phyloP scores from a whole-genome alignment of 768 basidiomycete species.

The Lyophyllum atratum region DNA sequence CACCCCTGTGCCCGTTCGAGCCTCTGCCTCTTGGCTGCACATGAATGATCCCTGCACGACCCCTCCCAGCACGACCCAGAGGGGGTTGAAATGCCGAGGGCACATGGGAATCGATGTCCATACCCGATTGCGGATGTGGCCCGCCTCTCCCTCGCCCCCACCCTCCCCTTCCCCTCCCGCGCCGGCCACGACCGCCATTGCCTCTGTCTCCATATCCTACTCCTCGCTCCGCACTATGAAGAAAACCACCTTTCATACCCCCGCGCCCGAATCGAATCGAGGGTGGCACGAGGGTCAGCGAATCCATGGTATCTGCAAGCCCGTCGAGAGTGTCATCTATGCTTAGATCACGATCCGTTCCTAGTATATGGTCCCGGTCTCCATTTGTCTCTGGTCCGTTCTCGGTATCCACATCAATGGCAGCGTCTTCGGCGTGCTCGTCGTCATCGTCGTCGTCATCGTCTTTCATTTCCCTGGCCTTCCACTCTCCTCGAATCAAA shows the following conservation, averaged over 20 bases:
- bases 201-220: not conserved
- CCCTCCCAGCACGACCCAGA: constrained; percentile 16
- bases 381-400: constrained; percentile 23
- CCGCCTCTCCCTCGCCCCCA: constrained; percentile 22
- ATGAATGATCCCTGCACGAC: constrained; percentile 16
- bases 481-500: constrained; percentile 76
- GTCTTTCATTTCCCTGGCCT: constrained; percentile 32
- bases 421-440: constrained; percentile 14
- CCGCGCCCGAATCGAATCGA: constrained; percentile 77
- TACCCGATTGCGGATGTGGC: not conserved
- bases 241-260: constrained; percentile 56
- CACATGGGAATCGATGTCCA: constrained; percentile 14
- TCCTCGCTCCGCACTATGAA: constrained; percentile 27
- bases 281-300: constrained; percentile 63
- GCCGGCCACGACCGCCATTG: constrained; percentile 2
- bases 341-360: constrained; percentile 10
- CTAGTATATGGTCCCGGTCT: constrained; percentile 20
- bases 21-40: constrained; percentile 6
- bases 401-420: constrained; percentile 13
- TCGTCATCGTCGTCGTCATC: constrained; percentile 30
- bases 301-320: constrained; percentile 46
- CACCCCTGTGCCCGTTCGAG: not conserved
- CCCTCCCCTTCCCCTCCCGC: constrained; percentile 19
- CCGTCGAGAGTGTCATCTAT: constrained; percentile 40
- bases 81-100: constrained; percentile 6